Evolutionary conservation across 495 filamentous ascomycete genomes (phyloP).

Genomic region (Letharia lupina): DNA sequence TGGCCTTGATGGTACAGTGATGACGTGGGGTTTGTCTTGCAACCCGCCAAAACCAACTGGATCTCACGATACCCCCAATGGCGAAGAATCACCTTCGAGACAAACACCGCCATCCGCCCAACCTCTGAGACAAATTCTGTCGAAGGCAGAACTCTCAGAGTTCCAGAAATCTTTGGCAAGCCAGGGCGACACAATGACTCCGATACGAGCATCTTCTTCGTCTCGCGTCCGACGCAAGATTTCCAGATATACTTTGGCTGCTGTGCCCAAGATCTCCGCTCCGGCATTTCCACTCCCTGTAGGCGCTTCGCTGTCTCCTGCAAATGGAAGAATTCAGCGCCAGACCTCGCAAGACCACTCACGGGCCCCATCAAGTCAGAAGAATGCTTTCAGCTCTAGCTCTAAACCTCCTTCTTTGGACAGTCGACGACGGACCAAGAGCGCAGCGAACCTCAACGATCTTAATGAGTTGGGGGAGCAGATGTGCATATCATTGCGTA

Average conservation of each 20-base stretch:
- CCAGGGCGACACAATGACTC: conserved; percentile 31
- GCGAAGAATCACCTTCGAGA: conserved; percentile 44
- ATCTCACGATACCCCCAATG: conserved; percentile 1
- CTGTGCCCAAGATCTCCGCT: conserved; percentile 20
- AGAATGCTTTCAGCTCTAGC: conserved; percentile 25
- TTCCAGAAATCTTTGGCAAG: conserved; percentile 49
- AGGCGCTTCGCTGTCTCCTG: conserved; percentile 34
- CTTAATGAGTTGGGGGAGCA: conserved; percentile 72
- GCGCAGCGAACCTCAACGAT: conserved; percentile 35
- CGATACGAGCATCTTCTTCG: conserved; percentile 55
- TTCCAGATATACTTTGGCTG: conserved; percentile 35
- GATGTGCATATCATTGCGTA: conserved; percentile 65
- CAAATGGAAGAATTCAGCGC: conserved; percentile 26
- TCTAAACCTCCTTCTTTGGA: conserved; percentile 51
- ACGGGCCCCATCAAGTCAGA: conserved; percentile 38
- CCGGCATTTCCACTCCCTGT: conserved; percentile 28
- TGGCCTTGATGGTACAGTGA: conserved; percentile 75
- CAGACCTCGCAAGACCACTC: conserved; percentile 33
- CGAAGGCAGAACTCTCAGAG: conserved; percentile 66
- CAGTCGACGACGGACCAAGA: conserved; percentile 46
- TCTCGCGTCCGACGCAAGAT: conserved; percentile 51
- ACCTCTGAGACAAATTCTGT: conserved; percentile 65
- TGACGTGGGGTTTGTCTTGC: conserved; percentile 61
- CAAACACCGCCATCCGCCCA: conserved; percentile 39
- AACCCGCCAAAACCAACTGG: conserved; percentile 12